These are phyloP conservation scores for Syzygium malaccense DNA, from an alignment of 441 rosid species.

Conservation along the genomic window DNA sequence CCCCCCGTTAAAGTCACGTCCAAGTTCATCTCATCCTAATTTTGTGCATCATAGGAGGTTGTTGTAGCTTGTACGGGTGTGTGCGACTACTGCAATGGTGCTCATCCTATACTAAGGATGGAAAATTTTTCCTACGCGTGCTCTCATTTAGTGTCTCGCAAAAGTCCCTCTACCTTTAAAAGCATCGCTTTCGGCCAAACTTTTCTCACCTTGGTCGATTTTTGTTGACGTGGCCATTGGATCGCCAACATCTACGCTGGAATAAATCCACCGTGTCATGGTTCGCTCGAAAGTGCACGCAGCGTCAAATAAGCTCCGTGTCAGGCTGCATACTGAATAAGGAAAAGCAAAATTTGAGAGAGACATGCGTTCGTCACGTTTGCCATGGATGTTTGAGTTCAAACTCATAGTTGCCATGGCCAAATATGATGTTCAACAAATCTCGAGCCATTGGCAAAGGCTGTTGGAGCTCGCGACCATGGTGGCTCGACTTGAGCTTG, in stretches of 20 bases:
- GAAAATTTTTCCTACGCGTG: not conserved
- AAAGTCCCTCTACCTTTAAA: not conserved
- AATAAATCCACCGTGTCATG: too few relatives aligned
- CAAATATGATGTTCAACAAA: not conserved
- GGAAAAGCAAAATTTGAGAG: fast-evolving
- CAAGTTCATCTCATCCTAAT: not conserved
- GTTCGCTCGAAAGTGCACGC: fast-evolving
- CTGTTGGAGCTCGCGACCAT: not conserved
- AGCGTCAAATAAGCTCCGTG: fast-evolving
- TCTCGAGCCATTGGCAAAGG: not conserved
- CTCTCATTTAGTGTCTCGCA: not conserved
- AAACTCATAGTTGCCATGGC: not conserved
- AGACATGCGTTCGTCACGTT: not conserved
- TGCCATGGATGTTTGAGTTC: not conserved
- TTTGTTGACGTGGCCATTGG: not conserved
- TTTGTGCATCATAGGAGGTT: not conserved
- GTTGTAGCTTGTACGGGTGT: not conserved
- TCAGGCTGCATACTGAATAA: not conserved
- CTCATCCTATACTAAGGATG: not conserved
- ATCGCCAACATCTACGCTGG: not conserved
- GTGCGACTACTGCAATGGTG: not conserved
- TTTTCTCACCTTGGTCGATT: not conserved
- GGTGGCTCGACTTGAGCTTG: not conserved
- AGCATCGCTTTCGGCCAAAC: fast-evolving
- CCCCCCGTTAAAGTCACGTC: not conserved